Evolutionary conservation across 352 stramenopile genomes (phyloP), one percentile per base, ranked within the genome.

Genomic region (Achlya hypogyna): DNA sequence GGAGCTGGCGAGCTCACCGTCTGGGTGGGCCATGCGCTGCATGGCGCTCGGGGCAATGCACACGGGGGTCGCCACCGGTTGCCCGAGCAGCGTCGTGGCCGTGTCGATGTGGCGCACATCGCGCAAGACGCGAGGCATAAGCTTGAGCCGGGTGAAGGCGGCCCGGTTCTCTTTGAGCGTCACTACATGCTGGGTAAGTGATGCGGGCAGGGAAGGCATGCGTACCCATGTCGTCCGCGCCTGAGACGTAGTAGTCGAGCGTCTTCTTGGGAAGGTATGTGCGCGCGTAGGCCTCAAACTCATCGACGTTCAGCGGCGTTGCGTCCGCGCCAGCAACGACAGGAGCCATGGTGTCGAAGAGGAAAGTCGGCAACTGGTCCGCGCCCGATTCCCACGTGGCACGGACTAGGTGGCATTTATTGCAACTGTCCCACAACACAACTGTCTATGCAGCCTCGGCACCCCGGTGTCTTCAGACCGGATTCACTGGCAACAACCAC

Each of bases 11-110:
- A 86, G 75, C 76, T 98, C 95, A 45, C 95, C 93, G 62, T 98
- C 89, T 35, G 89, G 93, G 69, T 98, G 93, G 62, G 96, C 96
- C 89, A 98, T 98, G 62, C 91, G 75, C 65, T 98, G 96, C 77
- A 96, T 96, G 31, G 95, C 82, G 28, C 84, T 83, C 8, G 89
- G 89, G 32, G 88, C 94, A 51, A 96, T 87, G 76, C 96, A 98
- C 71, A 98, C 94, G 1, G 95, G 95, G 27, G 97, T 82, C n/a
- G 84, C 83, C 16, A 98, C 84, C 52, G 88, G 75, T 43, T 92
- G 75, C 8, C 93, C 95, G 71, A 98, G 87, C 25, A 98, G 78
- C 40, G 93, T 97, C 12, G 91, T 98, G 20, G 72, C 86, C 45
- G 93, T 83, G 71, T 97, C 86, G 60, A 98, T 91, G 53, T 95